Conservation (phyloP, 148 eudicot genomes). For the Rhododendron ferrugineum region DNA sequence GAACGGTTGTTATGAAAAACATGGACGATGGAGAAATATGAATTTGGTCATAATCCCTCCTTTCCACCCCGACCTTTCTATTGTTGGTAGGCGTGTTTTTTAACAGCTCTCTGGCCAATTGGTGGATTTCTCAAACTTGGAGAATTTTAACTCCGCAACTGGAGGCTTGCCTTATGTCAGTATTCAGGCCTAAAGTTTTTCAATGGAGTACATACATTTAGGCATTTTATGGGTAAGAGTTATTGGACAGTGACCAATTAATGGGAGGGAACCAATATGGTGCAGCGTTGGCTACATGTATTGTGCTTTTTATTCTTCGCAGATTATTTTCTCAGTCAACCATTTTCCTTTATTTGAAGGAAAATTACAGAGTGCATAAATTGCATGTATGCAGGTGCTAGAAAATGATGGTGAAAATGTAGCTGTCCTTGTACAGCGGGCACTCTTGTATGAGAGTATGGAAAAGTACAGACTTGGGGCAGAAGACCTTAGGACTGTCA, state of each 20-base stretch:
- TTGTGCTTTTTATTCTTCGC: background rate
- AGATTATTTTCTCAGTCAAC: background rate
- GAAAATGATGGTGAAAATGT: slow-evolving; percentile 57
- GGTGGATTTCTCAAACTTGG: slow-evolving; percentile 1
- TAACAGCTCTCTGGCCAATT: background rate
- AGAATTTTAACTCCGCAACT: background rate
- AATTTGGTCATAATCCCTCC: too few relatives aligned
- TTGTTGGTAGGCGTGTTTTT: background rate
- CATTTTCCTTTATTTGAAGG: background rate
- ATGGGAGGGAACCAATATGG: background rate
- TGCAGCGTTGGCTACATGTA: background rate
- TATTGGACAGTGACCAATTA: background rate
- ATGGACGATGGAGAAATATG: background rate
- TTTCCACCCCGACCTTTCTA: background rate
- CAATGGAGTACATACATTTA: background rate
- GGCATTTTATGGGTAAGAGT: background rate
- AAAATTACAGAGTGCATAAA: background rate
- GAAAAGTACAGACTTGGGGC: slow-evolving; percentile 97
- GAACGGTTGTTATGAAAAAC: background rate
- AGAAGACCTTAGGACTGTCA: slow-evolving; percentile 85
- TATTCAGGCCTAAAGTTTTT: background rate
- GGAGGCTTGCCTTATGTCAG: background rate
- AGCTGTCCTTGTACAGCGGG: slow-evolving; percentile 81
- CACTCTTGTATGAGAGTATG: slow-evolving; percentile 93
- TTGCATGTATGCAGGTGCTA: slow-evolving; percentile 52